phyloP scores from a whole-genome alignment of 1,284 basidiomycete species.

The Coniferiporia weirii region DNA sequence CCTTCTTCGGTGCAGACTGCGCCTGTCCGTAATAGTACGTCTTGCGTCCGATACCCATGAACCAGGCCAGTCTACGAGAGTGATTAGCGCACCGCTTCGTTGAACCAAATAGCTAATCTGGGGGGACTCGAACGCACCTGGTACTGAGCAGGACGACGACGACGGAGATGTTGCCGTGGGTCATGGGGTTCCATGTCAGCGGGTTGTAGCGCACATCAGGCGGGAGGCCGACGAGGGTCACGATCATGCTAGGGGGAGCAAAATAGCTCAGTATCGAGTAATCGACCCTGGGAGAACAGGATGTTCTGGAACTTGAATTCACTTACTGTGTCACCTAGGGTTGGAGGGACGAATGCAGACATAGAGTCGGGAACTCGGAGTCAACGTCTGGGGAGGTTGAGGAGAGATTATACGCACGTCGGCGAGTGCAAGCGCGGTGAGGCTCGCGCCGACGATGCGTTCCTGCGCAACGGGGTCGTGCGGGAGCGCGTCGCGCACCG shows the following conservation, averaged over 20 bases:
- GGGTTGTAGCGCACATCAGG: conserved; percentile 45
- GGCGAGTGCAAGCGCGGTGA: conserved; percentile 63
- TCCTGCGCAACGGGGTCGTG: conserved; percentile 62
- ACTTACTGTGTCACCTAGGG: conserved; percentile 54
- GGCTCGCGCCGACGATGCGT: conserved; percentile 58
- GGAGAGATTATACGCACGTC: conserved; percentile 42
- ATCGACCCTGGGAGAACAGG: no score
- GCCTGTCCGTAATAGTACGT: conserved; percentile 46
- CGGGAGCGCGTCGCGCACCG: conserved; percentile 56
- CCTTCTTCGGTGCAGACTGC: conserved; percentile 19
- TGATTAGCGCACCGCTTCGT: background rate
- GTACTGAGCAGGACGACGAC: conserved; percentile 49
- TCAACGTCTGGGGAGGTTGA: background rate
- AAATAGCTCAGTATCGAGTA: background rate
- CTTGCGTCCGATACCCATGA: conserved; percentile 54
- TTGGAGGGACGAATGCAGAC: no score
- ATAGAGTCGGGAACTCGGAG: background rate
- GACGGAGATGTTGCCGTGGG: conserved; percentile 70
- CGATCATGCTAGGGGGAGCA: conserved; percentile 42
- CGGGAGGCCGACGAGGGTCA: conserved; percentile 55
- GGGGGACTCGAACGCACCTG: conserved; percentile 46
- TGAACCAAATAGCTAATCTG: conserved; percentile 1
- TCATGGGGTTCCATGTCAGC: conserved; percentile 60
- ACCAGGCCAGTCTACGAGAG: conserved; percentile 54
- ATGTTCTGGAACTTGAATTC: background rate